phyloP scores from a whole-genome alignment of 306 rosid species.

The Canavalia gladiata region DNA sequence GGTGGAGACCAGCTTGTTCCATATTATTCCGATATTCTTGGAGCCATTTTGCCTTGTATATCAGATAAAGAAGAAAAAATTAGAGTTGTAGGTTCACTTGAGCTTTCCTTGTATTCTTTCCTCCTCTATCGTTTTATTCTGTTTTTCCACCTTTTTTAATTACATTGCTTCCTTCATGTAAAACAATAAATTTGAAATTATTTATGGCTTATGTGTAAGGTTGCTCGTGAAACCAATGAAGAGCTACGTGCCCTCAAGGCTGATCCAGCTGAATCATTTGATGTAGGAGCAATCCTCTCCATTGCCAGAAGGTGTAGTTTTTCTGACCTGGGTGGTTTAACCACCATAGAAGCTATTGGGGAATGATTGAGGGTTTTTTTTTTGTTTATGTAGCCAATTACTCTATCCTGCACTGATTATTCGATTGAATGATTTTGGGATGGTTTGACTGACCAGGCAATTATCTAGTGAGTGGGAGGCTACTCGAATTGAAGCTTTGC shows the following conservation, averaged over 20 bases:
- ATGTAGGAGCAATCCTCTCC: constrained; percentile 84
- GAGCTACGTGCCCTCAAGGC: constrained; percentile 88
- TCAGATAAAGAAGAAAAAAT: constrained; percentile 99
- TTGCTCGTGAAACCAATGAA: constrained; percentile 98
- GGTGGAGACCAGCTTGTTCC: constrained; percentile 99
- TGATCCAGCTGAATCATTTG: constrained; percentile 88
- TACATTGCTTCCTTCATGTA: constrained; percentile 28
- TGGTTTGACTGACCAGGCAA: constrained; percentile 78
- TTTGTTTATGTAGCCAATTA: neutral
- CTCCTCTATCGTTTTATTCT: neutral
- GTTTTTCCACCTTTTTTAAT: constrained; percentile 5
- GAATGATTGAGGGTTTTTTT: constrained; percentile 44
- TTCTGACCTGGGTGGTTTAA: constrained; percentile 22
- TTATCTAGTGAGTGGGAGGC: constrained; percentile 92
- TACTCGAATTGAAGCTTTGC: constrained; percentile 94
- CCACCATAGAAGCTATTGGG: constrained; percentile 40
- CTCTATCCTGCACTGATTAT: constrained; percentile 41
- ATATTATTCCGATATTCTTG: constrained; percentile 93
- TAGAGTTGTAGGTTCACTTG: constrained; percentile 79
- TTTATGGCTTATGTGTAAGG: constrained; percentile 58
- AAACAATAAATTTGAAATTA: constrained; percentile 37
- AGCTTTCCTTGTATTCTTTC: constrained; percentile 21
- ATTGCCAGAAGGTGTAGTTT: constrained; percentile 84
- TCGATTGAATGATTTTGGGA: constrained; percentile 41
- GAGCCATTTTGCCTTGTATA: constrained; percentile 97